A percentile compares a stretch with the other conserved stretches of the same genome.
phyloP scores from a whole-genome alignment of 2,329 filamentous ascomycete genomes.

The Arthrobotrys entomopaga region DNA sequence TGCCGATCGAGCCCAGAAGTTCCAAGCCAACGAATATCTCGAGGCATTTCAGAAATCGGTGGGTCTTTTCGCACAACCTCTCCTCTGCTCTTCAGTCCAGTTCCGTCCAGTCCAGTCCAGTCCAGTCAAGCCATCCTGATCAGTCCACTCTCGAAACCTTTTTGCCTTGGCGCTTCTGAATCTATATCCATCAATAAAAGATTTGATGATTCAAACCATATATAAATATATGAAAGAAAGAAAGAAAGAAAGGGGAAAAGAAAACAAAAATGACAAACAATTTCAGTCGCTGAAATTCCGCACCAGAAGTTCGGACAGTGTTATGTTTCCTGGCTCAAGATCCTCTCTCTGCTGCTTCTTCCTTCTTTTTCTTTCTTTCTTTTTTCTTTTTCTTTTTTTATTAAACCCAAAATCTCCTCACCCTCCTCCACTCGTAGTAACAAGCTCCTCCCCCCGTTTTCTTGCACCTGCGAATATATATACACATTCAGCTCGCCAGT shows the following conservation, averaged over 20 bases:
- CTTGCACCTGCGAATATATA: slow-evolving; percentile 29
- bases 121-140: slow-evolving; percentile 51
- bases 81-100: slow-evolving; percentile 54
- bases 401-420: not conserved
- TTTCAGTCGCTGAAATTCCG: slow-evolving; percentile 45
- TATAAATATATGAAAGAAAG: not conserved
- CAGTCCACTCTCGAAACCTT: slow-evolving; percentile 47
- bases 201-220: slow-evolving; percentile 28
- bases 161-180: slow-evolving; percentile 46
- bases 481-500: slow-evolving; percentile 34
- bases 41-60: slow-evolving; percentile 99
- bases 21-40: slow-evolving; percentile 88
- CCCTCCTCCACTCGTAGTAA: slow-evolving; percentile 14
- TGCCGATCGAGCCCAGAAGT: slow-evolving; percentile 82
- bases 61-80: slow-evolving; percentile 62
- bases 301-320: slow-evolving; percentile 44
- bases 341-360: slow-evolving; percentile 1
- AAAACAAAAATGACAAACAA: slow-evolving; percentile 11
- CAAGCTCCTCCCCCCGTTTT: slow-evolving; percentile 15
- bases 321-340: slow-evolving; percentile 53
- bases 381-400: slow-evolving; percentile 23
- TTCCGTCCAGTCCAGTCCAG: slow-evolving; percentile 49
- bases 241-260: not conserved
- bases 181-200: slow-evolving; percentile 37
- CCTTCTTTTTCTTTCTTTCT: slow-evolving; percentile 37